Percentiles rank a stretch among this genome's conserved stretches.
Conservation (phyloP, 331 rosid species). For the Pyrus hybrid region DNA sequence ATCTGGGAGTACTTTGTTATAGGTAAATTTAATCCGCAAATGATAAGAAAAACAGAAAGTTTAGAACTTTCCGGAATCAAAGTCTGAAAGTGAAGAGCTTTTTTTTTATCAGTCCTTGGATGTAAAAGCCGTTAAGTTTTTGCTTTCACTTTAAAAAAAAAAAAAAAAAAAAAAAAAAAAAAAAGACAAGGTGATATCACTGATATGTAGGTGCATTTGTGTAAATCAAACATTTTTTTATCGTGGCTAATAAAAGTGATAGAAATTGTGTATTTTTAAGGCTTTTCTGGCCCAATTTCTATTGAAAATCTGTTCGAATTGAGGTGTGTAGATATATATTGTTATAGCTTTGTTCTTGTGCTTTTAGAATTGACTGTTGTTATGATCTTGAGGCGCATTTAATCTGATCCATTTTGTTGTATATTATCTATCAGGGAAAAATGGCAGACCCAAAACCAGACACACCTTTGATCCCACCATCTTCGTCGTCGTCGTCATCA, state of each 20-base stretch:
- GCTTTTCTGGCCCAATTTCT: background rate
- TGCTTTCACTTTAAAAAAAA: no score
- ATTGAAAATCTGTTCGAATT: background rate
- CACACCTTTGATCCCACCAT: constrained; percentile 41
- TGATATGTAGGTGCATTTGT: background rate
- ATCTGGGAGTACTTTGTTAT: constrained; percentile 3
- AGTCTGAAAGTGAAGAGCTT: background rate
- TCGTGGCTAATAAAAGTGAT: background rate
- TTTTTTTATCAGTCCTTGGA: background rate
- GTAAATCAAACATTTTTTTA: background rate
- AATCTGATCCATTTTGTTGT: constrained; percentile 2
- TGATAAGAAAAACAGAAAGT: background rate
- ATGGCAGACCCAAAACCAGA: constrained; percentile 51
- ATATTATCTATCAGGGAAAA: constrained; percentile 31
- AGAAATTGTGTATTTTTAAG: background rate
- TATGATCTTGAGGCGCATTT: background rate
- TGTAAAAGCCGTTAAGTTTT: background rate
- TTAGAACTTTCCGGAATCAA: background rate
- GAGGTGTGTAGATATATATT: background rate
- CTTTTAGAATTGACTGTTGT: background rate
- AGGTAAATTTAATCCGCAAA: background rate
- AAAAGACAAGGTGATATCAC: background rate
- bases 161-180: no score
- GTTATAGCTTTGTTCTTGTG: background rate
- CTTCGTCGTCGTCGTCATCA: background rate